A percentile compares a stretch with the other conserved stretches of the same genome.
Evolutionary conservation across 2,329 filamentous ascomycete genomes (phyloP).

Genomic region (Beauveria australis): DNA sequence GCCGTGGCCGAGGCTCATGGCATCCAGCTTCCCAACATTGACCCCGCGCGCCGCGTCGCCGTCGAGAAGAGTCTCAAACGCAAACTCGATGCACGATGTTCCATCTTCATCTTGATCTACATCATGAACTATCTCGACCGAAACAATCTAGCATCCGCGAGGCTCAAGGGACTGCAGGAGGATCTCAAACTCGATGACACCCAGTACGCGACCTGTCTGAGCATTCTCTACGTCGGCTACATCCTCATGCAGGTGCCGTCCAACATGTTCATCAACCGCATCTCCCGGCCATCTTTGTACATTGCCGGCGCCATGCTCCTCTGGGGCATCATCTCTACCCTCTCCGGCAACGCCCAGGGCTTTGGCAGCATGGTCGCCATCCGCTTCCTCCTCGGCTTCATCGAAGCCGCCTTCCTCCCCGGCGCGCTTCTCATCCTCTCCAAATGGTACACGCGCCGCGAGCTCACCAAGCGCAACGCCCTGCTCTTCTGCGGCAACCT

Average conservation of each 20-base stretch:
- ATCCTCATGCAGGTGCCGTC: slow-evolving; percentile 55
- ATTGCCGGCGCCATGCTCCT: slow-evolving; percentile 44
- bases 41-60: slow-evolving; percentile 39
- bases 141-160: slow-evolving; percentile 61
- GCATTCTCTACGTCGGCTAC: slow-evolving; percentile 60
- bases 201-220: slow-evolving; percentile 56
- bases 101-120: slow-evolving; percentile 65
- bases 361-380: slow-evolving; percentile 47
- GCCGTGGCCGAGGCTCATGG: slow-evolving; percentile 2
- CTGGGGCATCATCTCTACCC: slow-evolving; percentile 53
- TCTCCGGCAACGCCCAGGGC: slow-evolving; percentile 42
- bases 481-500: slow-evolving; percentile 52
- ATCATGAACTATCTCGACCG: slow-evolving; percentile 65
- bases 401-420: slow-evolving; percentile 58
- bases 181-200: slow-evolving; percentile 48
- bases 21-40: slow-evolving; percentile 16
- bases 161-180: slow-evolving; percentile 54
- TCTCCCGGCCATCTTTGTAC: slow-evolving; percentile 42
- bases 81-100: slow-evolving; percentile 63
- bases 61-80: slow-evolving; percentile 60
- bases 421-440: slow-evolving; percentile 56
- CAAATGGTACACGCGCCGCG: slow-evolving; percentile 58
- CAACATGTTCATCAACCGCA: slow-evolving; percentile 50
- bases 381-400: slow-evolving; percentile 53
- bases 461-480: slow-evolving; percentile 46